Base-by-base conservation (phyloP, 225 moss, liverwort and hornwort genomes). In the Thuidium tamariscinum region DNA sequence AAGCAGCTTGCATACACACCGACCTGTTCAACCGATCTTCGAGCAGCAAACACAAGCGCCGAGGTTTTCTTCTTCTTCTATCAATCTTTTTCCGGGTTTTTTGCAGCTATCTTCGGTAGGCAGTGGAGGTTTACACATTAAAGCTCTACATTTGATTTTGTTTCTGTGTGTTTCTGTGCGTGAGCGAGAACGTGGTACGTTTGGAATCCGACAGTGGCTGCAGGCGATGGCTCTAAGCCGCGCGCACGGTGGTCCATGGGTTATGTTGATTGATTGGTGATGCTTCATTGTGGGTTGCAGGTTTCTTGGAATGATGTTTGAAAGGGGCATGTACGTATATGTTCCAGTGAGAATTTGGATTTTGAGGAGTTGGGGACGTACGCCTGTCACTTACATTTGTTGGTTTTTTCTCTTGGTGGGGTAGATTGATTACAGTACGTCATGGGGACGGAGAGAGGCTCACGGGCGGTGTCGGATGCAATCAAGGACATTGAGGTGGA, bases 401-500 rank as follows among this genome's bases (percentile, higher is more conserved):
- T 14, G 6, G 11, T 22, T 42, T 36, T n/a, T 44, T 56, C 29
- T 71, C 16, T 42, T 56, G 55, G 71, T 18, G n/a, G 37, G 20
- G 30, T 22, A 41, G 34, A 23, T 34, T 62, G 48, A 49, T 74
- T 49, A 12, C 74, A 44, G 7, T 44, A 9, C 87, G 90, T 63
- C 42, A 92, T 93, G 93, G 92, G 84, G 20, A 90, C 87, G 21
- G 80, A 89, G 91, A 85, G 30, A 87, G 93, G 89, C 6, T 88
- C 92, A 36, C 82, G 76, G 80, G 67, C 77, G 34, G 90, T 98
- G 72, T 88, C 95, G 26, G 92, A 96, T n/a, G 90, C 94, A 8
- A 93, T 98, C 64, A 93, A 93, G 80, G 95, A 94, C 77, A 82
- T 98, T 34, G 94, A 93, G 71, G 62, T 98, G 65, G 96, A 98